Evolutionary conservation across 257 asterid species (phyloP), one percentile per base, ranked within the genome.

Genomic region (Misopates orontium): DNA sequence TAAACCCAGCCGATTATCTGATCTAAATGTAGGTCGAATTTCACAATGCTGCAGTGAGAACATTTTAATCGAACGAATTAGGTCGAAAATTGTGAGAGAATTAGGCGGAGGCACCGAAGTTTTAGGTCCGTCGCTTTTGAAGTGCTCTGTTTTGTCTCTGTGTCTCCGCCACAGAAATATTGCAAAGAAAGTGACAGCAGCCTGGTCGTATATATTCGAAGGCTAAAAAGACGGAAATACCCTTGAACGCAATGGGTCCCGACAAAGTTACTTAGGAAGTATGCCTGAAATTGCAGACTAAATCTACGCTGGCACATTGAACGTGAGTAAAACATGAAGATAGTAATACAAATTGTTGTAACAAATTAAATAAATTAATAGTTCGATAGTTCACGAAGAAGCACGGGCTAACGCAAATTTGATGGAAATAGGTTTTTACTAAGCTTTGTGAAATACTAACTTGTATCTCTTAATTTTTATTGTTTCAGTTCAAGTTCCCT

Each of bases 1-100:
- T 4, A 60, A 78, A 47, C 60, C 48, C 24, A 60, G n/a, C 49
- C 73, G 70, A 59, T 42, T 56, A 17, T 72, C 74, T 62, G 79
- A 54, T 32, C 66, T 60, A 62, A 79, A 79, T 75, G 76, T 75
- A 73, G 83, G 73, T 74, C 80, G 77, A 62, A 70, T 67, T 45
- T 69, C 73, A 74, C 54, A 71, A 68, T 74, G 87, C 74, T 75
- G 85, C 80, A 84, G 63, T 45, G 81, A 48, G 45, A 80, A 73
- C 95, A 86, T 84, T 76, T 56, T 59, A 22, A 51, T n/a, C 40
- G 23, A 52, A 58, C 3, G 57, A 67, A 45, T 40, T 40, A 2
- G 16, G 71, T 23, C 4, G 36, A n/a, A n/a, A n/a, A n/a, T n/a
- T n/a, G n/a, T n/a, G 36, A 7, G 3, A 28, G 36, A 28, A 31